Evolutionary conservation across 331 rosid species (phyloP), one percentile per base, ranked within the genome.

Genomic region (Acacia concinna): DNA sequence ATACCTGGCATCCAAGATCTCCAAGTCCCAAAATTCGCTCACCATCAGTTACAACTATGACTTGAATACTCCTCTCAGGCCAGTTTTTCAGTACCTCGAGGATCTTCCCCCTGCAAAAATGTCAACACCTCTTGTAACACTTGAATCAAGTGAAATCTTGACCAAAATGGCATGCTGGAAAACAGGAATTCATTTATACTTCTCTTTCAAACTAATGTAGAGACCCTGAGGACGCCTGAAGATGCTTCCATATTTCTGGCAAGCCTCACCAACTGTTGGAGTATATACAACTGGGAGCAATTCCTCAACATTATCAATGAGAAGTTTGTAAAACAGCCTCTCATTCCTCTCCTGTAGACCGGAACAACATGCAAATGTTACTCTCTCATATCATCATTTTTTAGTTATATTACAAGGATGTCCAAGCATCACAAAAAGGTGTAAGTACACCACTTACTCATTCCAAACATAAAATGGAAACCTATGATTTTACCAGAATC

Each of bases 21-120:
- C 99, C 99, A 15, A 95, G 99, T 68, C 99, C 99, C 84, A 95
- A 80, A 86, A 93, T 95, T 62, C 99, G 85, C 86, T 95, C 99
- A 18, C 99, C 99, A 35, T 95, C 99, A 8, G 99, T 95, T 43
- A 95, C 98, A 54, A 95, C 99, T 80, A 95, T 93, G 32, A 93
- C 99, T 81, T 95, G 98, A 87, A 95, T 87, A 68, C 82, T 88
- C 85, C 89, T 91, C 81, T 89, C 89, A 5, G 99, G 98, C 99
- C 99, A 95, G 81, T 95, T 95, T 79, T 95, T 93, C 38, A 95
- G 79, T 69, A 95, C 97, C 86, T 95, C 99, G 41, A 89, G 98
- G 87, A 95, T 89, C 86, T 80, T 93, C 2, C 98, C 99, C 87
- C 97, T 92, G 84, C 75, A 78, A 75, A 75, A 83, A 35, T 47